phyloP scores from a whole-genome alignment of 2,329 filamentous ascomycete genomes.

The Xylaria sp. region DNA sequence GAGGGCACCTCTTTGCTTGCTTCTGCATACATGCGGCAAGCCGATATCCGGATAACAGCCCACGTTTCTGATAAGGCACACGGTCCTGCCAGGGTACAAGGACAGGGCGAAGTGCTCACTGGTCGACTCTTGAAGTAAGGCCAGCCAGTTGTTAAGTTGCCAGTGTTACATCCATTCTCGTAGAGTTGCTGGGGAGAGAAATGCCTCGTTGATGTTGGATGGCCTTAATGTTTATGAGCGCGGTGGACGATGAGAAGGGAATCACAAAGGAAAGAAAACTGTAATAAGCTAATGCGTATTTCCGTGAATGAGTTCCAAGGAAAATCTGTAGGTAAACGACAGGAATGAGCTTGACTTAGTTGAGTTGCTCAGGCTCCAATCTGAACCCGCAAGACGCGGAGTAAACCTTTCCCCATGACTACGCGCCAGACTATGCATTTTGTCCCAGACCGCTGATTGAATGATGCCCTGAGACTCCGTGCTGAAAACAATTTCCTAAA shows the following conservation, averaged over 20 bases:
- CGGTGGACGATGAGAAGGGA: too few species aligned
- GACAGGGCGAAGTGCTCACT: neutral
- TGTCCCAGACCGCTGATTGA: neutral
- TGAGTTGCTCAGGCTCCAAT: neutral
- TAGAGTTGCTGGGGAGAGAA: conserved; percentile 6
- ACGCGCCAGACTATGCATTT: neutral
- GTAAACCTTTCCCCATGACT: neutral
- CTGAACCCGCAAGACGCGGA: neutral
- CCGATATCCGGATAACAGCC: neutral
- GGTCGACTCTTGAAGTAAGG: neutral
- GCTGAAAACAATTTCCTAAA: neutral
- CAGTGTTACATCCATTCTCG: neutral
- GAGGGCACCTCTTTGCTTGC: neutral
- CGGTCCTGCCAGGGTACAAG: neutral
- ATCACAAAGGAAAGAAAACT: too few species aligned
- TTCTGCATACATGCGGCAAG: neutral
- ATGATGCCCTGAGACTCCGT: neutral
- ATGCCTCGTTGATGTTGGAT: neutral
- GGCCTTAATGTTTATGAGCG: too few species aligned
- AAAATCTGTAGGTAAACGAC: neutral
- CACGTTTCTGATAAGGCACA: neutral
- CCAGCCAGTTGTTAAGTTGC: too few species aligned
- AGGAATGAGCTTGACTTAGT: neutral
- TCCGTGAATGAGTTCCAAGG: neutral
- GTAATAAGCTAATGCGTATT: neutral